Base-by-base conservation (phyloP, 2,329 filamentous ascomycete genomes). In the Alternaria burnsii region DNA sequence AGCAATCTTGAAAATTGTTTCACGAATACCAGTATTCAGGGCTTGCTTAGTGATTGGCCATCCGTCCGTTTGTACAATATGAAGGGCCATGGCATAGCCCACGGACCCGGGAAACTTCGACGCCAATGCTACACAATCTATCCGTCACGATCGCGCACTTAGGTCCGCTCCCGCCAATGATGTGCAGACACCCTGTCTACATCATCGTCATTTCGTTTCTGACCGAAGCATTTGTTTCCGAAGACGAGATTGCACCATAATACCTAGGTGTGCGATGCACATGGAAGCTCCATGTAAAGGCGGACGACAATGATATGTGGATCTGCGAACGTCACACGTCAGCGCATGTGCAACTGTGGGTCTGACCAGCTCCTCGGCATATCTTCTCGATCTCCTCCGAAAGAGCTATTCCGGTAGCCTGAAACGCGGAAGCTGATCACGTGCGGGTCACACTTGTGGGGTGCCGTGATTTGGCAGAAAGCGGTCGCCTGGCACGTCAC, bases 101-200 rank as follows among this genome's bases (percentile, higher is more conserved):
- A 50, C 52, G 42, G 59, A 59, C 63, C 63, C 64, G 64, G 52
- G 58, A 65, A 67, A 20, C 32, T 32, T 61, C 51, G 36, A 46
- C 44, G 46, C 43, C 52, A 62, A 68, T 67, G 61, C 65, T 58
- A 67, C 40, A 55, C 58, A 72, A 74, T 73, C 50, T 73, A 75
- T 62, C 55, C 61, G 63, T 52, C 46, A 52, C 59, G 50, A 59
- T 60, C 50, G 58, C 56, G 54, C 46, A 58, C 28, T 52, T 48
- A 26, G 58, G 58, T 50, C 26, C 57, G 52, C 59, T 55, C 48
- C 47, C 63, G 60, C 62, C 58, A 59, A 62, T 52, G 55, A 65
- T 57, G 58, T 36, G 41, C 43, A 46, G 24, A 54, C 18, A 46
- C 46, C 55, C 47, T 44, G 40, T 59, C 24, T 58, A 52, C 55